Percentiles rank a stretch among this genome's conserved stretches.
Conservation (phyloP, 148 eudicot species). For the Camellia japonica region DNA sequence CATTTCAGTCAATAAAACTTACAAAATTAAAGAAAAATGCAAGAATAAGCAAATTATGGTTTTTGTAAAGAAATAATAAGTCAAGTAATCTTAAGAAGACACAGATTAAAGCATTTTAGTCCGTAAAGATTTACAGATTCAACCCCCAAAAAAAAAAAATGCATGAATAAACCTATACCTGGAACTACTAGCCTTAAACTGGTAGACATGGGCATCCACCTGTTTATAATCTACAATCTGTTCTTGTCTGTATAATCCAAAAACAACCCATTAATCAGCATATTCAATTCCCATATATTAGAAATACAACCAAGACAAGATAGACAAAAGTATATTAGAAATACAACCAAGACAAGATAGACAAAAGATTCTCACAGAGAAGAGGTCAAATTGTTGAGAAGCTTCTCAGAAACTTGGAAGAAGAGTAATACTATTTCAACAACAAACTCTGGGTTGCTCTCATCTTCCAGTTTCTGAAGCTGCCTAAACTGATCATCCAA, state of each 20-base stretch:
- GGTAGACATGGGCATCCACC: conserved; percentile 59
- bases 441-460: conserved; percentile 55
- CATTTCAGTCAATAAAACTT: too few species aligned
- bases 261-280: conserved; percentile 1
- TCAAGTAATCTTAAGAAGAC: too few species aligned
- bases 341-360: not conserved
- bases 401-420: conserved; percentile 61
- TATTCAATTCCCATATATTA: too few species aligned
- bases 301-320: not conserved
- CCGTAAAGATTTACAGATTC: not conserved
- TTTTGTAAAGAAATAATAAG: not conserved
- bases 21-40: too few species aligned
- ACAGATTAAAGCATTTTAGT: too few species aligned
- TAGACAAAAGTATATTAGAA: not conserved
- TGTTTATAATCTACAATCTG: conserved; percentile 52
- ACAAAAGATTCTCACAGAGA: conserved; percentile 44
- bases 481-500: conserved; percentile 66
- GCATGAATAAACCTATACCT: conserved; percentile 29
- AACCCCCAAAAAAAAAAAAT: not conserved
- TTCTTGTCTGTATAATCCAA: conserved; percentile 36
- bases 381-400: conserved; percentile 42
- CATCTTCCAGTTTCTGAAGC: conserved; percentile 58
- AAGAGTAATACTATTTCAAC: conserved; percentile 53
- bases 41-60: too few species aligned
- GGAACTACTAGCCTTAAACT: conserved; percentile 65